These are phyloP conservation scores for Trichodelitschia bisporula DNA, from an alignment of 495 filamentous ascomycete genomes.

Conservation along the genomic window DNA sequence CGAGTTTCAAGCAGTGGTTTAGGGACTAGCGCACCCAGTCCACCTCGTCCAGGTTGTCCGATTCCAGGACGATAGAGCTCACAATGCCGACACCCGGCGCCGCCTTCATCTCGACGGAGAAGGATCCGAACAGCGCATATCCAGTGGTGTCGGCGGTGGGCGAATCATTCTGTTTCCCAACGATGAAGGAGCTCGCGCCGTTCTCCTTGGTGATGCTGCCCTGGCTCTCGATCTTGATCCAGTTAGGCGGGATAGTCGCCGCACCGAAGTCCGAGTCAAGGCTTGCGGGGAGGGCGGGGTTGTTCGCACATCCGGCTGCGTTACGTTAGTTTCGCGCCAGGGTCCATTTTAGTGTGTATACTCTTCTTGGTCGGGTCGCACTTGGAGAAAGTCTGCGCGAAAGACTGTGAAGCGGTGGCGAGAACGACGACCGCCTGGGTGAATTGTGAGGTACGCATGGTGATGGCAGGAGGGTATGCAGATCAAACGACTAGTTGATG, in stretches of 20 bases:
- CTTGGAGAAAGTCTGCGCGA: slow-evolving; percentile 37
- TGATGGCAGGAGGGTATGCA: too few species aligned
- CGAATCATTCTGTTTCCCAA: slow-evolving; percentile 43
- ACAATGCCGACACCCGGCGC: slow-evolving; percentile 52
- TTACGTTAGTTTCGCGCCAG: not conserved
- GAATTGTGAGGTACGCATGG: too few species aligned
- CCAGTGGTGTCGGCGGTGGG: slow-evolving; percentile 50
- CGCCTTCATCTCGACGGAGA: slow-evolving; percentile 48
- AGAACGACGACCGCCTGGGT: too few species aligned
- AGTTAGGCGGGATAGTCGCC: slow-evolving; percentile 21
- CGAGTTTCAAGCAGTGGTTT: too few species aligned
- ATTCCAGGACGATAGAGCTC: slow-evolving; percentile 60
- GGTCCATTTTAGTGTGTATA: not conserved
- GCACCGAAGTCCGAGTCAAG: slow-evolving; percentile 42
- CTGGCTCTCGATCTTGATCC: slow-evolving; percentile 36
- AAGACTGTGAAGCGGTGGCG: too few species aligned
- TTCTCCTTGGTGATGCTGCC: slow-evolving; percentile 27
- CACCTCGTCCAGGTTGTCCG: slow-evolving; percentile 71
- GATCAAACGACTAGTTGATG: too few species aligned
- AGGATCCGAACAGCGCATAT: slow-evolving; percentile 56
- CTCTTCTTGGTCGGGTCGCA: slow-evolving; percentile 38
- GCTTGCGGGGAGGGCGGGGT: slow-evolving; percentile 33
- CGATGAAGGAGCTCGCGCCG: slow-evolving; percentile 42
- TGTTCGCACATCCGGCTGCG: slow-evolving; percentile 28
- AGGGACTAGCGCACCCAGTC: too few species aligned